phyloP scores from a whole-genome alignment of 768 basidiomycete species.

The Trametes meyenii region DNA sequence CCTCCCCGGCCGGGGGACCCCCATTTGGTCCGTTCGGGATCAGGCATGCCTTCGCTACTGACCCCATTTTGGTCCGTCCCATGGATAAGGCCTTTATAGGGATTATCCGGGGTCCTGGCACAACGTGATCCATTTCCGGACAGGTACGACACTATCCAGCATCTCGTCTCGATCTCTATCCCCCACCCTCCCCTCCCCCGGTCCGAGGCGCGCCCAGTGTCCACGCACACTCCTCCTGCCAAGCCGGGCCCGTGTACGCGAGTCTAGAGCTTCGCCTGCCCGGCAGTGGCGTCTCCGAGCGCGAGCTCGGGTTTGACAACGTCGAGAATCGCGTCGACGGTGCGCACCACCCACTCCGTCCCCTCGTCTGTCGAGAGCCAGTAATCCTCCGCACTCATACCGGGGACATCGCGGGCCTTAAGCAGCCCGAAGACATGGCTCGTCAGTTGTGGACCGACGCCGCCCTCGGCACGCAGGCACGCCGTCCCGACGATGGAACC shows the following conservation, averaged over 20 bases:
- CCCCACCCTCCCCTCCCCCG: neutral
- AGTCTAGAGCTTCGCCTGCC: constrained; percentile 60
- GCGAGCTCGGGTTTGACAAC: constrained; percentile 53
- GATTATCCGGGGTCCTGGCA: too few species aligned
- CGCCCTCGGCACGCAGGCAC: constrained; percentile 80
- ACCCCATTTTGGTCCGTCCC: too few species aligned
- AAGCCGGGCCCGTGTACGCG: neutral
- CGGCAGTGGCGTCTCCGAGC: constrained; percentile 34
- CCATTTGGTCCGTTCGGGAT: too few species aligned
- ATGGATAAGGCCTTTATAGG: too few species aligned
- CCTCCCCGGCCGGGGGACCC: too few species aligned
- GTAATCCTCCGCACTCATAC: constrained; percentile 67
- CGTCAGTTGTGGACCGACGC: constrained; percentile 84
- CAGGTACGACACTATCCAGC: constrained; percentile 6
- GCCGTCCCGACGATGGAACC: constrained; percentile 86
- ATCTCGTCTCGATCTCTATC: constrained; percentile 11
- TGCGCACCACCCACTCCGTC: constrained; percentile 85
- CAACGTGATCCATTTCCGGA: constrained; percentile 12
- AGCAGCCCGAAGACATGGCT: constrained; percentile 91
- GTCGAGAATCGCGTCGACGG: constrained; percentile 79
- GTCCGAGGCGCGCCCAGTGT: neutral
- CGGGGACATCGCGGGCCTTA: constrained; percentile 70
- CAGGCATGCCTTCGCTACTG: too few species aligned
- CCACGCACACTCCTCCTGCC: neutral
- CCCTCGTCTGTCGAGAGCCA: constrained; percentile 89